Conservation (phyloP, 176 grass and related monocot genomes). For the Cenchrus americanus region DNA sequence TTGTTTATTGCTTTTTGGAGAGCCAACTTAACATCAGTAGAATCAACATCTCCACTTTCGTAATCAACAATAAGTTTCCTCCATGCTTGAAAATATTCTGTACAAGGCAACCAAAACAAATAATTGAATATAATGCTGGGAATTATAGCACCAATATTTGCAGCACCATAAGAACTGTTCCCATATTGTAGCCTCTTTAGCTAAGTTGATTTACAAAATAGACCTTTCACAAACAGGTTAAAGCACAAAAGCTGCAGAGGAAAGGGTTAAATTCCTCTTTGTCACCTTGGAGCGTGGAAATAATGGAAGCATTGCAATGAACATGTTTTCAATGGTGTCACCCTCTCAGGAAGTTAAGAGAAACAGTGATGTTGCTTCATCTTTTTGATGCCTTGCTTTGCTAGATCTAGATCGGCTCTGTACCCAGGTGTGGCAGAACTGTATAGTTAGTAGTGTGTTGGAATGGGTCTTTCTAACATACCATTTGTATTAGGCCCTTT, state of each 20-base stretch:
- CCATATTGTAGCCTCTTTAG: not conserved
- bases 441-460: not conserved
- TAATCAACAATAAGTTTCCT: constrained; percentile 61
- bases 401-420: too few species aligned
- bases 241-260: too few species aligned
- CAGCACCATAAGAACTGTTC: not conserved
- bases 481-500: not conserved
- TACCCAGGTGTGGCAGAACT: not conserved
- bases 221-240: not conserved
- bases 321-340: too few species aligned
- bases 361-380: too few species aligned
- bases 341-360: too few species aligned
- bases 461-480: not conserved
- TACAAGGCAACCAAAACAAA: not conserved
- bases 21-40: constrained; percentile 60
- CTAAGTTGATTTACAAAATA: not conserved
- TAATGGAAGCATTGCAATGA: too few species aligned
- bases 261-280: too few species aligned
- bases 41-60: constrained; percentile 52
- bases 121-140: not conserved
- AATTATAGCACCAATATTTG: not conserved
- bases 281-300: too few species aligned
- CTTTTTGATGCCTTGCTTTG: too few species aligned
- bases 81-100: constrained; percentile 58
- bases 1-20: constrained; percentile 60